Conservation (phyloP, 177 flowering plant species). For the Vitis hybrid region DNA sequence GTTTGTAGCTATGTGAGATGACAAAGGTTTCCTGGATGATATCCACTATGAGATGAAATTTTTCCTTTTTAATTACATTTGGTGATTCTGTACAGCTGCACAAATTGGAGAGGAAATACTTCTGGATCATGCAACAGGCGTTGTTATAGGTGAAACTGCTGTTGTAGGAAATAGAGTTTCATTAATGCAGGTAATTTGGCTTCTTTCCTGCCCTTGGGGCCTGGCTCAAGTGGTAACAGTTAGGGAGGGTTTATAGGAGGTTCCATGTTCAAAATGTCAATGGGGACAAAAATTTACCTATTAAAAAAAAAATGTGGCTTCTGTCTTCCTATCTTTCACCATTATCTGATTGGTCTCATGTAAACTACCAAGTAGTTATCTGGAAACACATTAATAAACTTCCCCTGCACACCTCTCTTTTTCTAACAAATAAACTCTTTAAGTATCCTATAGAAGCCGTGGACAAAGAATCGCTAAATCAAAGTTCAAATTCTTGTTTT, state of each 20-base stretch:
- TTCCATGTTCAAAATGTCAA: too few species aligned
- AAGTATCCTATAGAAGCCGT: not conserved
- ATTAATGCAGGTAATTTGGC: conserved; percentile 68
- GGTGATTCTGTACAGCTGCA: conserved; percentile 54
- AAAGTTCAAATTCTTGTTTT: not conserved
- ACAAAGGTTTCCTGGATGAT: not conserved
- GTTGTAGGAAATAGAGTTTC: conserved; percentile 83
- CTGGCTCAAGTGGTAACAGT: too few species aligned
- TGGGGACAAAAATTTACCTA: too few species aligned
- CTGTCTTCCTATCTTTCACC: not conserved
- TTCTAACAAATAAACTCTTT: not conserved
- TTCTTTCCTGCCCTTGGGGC: not conserved
- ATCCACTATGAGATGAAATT: not conserved
- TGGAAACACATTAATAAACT: not conserved
- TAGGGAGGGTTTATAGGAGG: too few species aligned
- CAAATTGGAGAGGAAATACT: conserved; percentile 83
- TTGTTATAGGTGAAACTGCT: conserved; percentile 96
- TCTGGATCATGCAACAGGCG: conserved; percentile 84
- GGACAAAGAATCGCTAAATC: not conserved
- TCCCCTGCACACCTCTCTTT: not conserved
- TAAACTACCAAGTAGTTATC: not conserved
- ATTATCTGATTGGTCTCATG: not conserved
- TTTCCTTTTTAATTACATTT: not conserved
- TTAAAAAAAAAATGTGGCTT: not conserved
- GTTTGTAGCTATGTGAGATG: not conserved